Conservation (phyloP, 169 alveolate genomes). For the Miamiensis avidus region DNA sequence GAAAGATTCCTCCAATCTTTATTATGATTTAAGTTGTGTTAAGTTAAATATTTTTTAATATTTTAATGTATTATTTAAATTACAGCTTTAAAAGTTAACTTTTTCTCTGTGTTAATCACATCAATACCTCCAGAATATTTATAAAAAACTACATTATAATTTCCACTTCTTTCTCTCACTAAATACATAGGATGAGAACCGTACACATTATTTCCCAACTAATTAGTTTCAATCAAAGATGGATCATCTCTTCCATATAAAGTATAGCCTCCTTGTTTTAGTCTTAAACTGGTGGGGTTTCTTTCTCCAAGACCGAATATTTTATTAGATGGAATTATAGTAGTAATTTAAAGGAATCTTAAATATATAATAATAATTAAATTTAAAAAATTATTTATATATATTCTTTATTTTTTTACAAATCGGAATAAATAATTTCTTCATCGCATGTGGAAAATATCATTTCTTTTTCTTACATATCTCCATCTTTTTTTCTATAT, state of each 20-base stretch:
- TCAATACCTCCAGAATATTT: slow-evolving; percentile 43
- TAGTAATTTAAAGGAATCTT: slow-evolving; percentile 19
- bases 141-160: slow-evolving; percentile 35
- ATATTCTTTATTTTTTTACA: not conserved
- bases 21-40: not conserved
- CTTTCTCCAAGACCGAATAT: slow-evolving; percentile 52
- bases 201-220: slow-evolving; percentile 35
- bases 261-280: slow-evolving; percentile 41
- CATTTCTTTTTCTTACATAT: not conserved
- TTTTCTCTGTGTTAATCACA: slow-evolving; percentile 20
- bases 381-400: no score
- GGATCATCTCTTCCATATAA: slow-evolving; percentile 37
- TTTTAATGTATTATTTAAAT: not conserved
- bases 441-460: not conserved
- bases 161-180: slow-evolving; percentile 47
- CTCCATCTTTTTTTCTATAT: not conserved
- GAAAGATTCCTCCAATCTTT: slow-evolving; percentile 40
- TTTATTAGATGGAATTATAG: slow-evolving; percentile 28
- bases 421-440: not conserved
- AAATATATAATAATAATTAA: no score
- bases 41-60: no score
- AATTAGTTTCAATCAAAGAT: slow-evolving; percentile 25
- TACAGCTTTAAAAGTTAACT: slow-evolving; percentile 24
- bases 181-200: slow-evolving; percentile 49
- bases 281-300: slow-evolving; percentile 34